phyloP scores from a whole-genome alignment of 371 early-diverging fungal species.

The Fennellomyces sp. region DNA sequence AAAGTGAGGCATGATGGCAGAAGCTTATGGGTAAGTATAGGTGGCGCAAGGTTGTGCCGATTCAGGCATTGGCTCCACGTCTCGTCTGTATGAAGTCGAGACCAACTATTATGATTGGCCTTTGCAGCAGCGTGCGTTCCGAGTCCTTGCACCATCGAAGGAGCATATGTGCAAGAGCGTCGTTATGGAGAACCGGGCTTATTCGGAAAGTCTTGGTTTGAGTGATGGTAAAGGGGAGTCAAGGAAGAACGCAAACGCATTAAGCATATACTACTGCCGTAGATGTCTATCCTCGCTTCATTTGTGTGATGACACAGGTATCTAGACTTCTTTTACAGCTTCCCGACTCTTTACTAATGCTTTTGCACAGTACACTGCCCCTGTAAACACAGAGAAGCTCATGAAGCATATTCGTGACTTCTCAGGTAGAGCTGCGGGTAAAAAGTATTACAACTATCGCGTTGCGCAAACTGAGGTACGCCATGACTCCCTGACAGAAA shows the following conservation, averaged over 20 bases:
- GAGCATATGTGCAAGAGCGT: slow-evolving; percentile 84
- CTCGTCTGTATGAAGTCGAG: slow-evolving; percentile 62
- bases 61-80: not conserved
- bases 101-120: slow-evolving; percentile 79
- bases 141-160: slow-evolving; percentile 68
- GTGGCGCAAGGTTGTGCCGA: not conserved
- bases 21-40: no score
- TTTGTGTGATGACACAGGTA: slow-evolving; percentile 67
- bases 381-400: slow-evolving; percentile 70
- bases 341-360: not conserved
- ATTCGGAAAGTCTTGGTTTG: slow-evolving; percentile 1
- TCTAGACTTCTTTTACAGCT: not conserved
- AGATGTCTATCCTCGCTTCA: slow-evolving; percentile 44
- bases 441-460: slow-evolving; percentile 65
- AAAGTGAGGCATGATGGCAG: not conserved
- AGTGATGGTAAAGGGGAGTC: not conserved
- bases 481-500: no score
- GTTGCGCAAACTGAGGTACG: slow-evolving; percentile 49
- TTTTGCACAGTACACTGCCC: slow-evolving; percentile 59
- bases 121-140: slow-evolving; percentile 68
- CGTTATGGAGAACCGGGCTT: slow-evolving; percentile 70
- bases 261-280: not conserved
- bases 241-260: no score
- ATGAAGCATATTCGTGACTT: slow-evolving; percentile 64
- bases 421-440: slow-evolving; percentile 51